Base-by-base conservation (phyloP, 1,284 basidiomycete species). In the Ustilago vetiveriae region DNA sequence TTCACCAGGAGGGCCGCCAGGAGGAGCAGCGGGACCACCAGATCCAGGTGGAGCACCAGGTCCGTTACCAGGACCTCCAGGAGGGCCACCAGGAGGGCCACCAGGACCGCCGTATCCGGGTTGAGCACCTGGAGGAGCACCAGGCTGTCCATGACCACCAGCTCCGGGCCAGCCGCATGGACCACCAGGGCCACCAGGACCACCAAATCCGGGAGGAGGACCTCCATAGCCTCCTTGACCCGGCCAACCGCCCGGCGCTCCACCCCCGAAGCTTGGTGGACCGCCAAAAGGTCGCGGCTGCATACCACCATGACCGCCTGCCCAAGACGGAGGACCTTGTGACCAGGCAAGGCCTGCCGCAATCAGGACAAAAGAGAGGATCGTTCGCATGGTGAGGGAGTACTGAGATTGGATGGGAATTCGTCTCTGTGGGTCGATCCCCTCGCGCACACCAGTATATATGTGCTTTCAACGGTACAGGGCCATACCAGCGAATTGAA, bases 311-410 rank as follows among this genome's bases (percentile, higher is more conserved):
- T 36, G 35, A 23, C 35, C 45, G 14, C 27, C 19, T 8, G 26
- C 26, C 32, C 23, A 45, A 17, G 32, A 23, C 21, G 37, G 21
- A 3, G 26, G 42, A 38, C 45, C 48, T 14, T 42, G 48, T 4
- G n/a, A 27, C 9, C 24, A 24, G 14, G 48, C 48, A 11, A 38
- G 14, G 26, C 38, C 36, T 37, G 39, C n/a, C 36, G 36, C 30
- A 14, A 37, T n/a, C 13, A 19, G 17, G 33, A 47, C 9, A 7
- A 48, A 36, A 4, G 48, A 42, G 32, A 29, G 13, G 24, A 30
- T 30, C 14, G 29, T 10, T 1, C 29, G 29, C 29, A 30, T 30
- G 14, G 29, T 30, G 29, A 10, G 14, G 29, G 29, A 30, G n/a
- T n/a, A n/a, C n/a, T n/a, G n/a, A n/a, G n/a, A n/a, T n/a, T n/a